Evolutionary conservation across 2,329 filamentous ascomycete genomes (phyloP), one percentile per base, ranked within the genome.

Genomic region (Sarocladium brachiariae): DNA sequence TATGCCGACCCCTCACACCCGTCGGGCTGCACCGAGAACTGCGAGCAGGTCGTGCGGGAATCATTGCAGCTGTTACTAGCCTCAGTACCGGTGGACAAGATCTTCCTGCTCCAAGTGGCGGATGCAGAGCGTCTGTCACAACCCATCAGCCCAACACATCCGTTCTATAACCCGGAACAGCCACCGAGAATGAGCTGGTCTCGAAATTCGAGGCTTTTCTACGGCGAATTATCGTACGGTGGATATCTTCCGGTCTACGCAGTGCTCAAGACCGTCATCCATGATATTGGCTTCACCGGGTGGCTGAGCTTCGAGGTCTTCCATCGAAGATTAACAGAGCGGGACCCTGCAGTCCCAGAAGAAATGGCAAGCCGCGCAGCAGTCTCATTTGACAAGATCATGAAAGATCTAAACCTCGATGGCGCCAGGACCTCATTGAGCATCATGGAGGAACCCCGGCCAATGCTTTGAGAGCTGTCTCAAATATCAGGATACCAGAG

Each of bases 251-350:
- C 87, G 0, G 74, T 85, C 7, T 68, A 73, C 50, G 73, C 81
- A 24, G 76, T 90, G 18, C 71, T 82, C 0, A 65, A 74, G 34
- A 76, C 81, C 0, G 76, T 89, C 47, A 72, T 88, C 18, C 73
- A 81, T 9, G 78, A 78, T 0, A 69, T 87, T 0, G 82, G 82
- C 0, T 89, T 80, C 56, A 68, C 79, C 50, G 86, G 86, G 2
- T 88, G 83, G 80, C 72, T 88, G 41, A 86, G 82, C 59, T 77
- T 87, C 56, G 86, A 89, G 68, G 66, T 89, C n/a, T 89, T 89
- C 61, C 70, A 69, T 21, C 63, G 59, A 25, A 66, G 57, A 16
- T 39, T 65, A 1, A 50, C 57, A 1, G 62, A 63, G 1, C 31
- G 35, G 2, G 58, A 50, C 37, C n/a, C 8, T n/a, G 18, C 16